Base-by-base conservation (phyloP, 805 yeast species). In the Kregervanrija delftensis region DNA sequence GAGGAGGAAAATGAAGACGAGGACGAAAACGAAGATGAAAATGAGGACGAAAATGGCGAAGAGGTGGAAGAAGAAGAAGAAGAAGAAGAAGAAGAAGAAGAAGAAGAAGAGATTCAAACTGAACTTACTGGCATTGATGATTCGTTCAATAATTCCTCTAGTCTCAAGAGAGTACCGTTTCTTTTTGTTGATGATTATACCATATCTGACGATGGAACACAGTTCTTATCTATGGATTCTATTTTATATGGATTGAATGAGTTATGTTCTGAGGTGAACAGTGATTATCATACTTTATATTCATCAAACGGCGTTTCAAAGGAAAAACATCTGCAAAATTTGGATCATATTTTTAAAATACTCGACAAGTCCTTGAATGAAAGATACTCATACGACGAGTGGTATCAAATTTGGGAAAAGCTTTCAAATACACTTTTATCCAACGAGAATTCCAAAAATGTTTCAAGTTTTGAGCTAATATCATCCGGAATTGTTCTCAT, bases 381-480 rank as follows among this genome's bases (percentile, higher is more conserved):
- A 2, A 32, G 37, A 1, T 54, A 53, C n/a, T 36, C 66, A 1
- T 52, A 46, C n/a, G 60, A 65, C 1, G 68, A 54, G 12, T 65
- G 68, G 68, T 30, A 44, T 2, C 42, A 42, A 2, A 12, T 68
- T 8, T 71, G 81, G 79, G 37, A 55, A 3, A 55, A 58, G 37
- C 59, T 79, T 4, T 57, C 58, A 1, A 44, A 32, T n/a, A 16
- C 48, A 3, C 15, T 51, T 11, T 35, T 34, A 17, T 12, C 35
- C 10, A 39, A 14, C 2, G 38, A 46, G 2, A 43, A 36, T 17
- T 30, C 37, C 3, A 48, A 47, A 4, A 40, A 49, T 2, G 65
- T 84, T 5, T 86, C 96, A 0, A 81, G 90, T 47, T 86, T 80
- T 64, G 96, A 88, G 58, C 66, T 89, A 32, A 70, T 81, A 5